Conservation (phyloP, 768 basidiomycete species). For the Pleurotus cornucopiae region DNA sequence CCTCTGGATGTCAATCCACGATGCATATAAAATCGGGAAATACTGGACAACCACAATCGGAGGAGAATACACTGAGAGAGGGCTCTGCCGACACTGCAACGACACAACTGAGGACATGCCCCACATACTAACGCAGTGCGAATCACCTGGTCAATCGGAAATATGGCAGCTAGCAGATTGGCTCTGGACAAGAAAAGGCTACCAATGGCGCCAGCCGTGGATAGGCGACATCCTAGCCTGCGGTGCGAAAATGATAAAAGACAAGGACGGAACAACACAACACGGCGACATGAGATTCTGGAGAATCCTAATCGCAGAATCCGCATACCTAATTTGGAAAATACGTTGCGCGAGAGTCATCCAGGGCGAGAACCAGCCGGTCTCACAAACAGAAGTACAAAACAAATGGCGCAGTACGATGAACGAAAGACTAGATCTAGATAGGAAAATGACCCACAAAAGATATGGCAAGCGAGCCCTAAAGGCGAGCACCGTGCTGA, state of each 20-base stretch:
- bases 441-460: slow-evolving; percentile 6
- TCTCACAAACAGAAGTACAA: slow-evolving; percentile 5
- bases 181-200: slow-evolving; percentile 11
- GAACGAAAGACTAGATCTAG: slow-evolving; percentile 6
- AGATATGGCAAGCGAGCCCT: slow-evolving; percentile 10
- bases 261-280: slow-evolving; percentile 1
- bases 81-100: slow-evolving; percentile 14
- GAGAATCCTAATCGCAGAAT: slow-evolving; percentile 14
- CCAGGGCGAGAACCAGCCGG: background rate
- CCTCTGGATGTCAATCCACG: slow-evolving; percentile 21
- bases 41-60: slow-evolving; percentile 17
- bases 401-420: slow-evolving; percentile 12
- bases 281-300: slow-evolving; percentile 9
- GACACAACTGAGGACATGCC: slow-evolving; percentile 19
- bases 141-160: slow-evolving; percentile 13
- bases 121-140: slow-evolving; percentile 25
- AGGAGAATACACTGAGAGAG: slow-evolving; percentile 10
- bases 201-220: slow-evolving; percentile 3
- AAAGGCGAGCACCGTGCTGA: too few relatives aligned
- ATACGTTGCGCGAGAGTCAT: slow-evolving; percentile 16
- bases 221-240: slow-evolving; percentile 11
- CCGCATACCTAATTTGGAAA: slow-evolving; percentile 19
- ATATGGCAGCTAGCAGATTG: slow-evolving; percentile 18
- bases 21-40: slow-evolving; percentile 18
- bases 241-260: background rate